Conservation (phyloP, 139 green algal species). For the Edaphochlamys debaryana region DNA sequence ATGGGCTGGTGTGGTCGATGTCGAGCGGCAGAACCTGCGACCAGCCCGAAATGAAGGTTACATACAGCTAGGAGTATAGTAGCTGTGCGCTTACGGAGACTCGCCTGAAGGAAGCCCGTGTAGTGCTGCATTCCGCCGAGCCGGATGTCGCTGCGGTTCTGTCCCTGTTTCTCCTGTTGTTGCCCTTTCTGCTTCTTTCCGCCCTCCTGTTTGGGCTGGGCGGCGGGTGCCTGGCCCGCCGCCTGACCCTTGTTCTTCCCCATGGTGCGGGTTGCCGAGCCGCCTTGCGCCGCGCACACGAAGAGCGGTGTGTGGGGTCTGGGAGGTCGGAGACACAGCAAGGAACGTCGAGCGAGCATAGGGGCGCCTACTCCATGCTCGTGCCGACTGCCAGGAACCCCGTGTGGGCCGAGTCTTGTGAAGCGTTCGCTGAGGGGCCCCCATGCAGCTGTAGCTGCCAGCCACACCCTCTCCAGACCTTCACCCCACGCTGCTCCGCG, state of each 20-base stretch:
- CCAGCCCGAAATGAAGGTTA: too few species aligned
- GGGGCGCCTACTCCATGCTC: too few species aligned
- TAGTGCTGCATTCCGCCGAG: conserved; percentile 29
- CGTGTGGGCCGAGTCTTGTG: too few species aligned
- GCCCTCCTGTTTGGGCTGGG: conserved; percentile 19
- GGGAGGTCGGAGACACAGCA: neutral
- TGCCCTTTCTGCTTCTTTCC: conserved; percentile 4
- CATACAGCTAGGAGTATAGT: too few species aligned
- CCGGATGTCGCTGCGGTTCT: neutral
- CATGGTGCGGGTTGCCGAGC: neutral
- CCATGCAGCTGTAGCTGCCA: too few species aligned
- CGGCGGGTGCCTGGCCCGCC: too few species aligned
- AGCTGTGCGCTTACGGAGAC: neutral
- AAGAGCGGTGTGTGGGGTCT: too few species aligned
- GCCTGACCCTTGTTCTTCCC: neutral
- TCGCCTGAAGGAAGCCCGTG: conserved; percentile 16
- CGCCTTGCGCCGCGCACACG: too few species aligned
- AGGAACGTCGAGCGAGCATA: neutral
- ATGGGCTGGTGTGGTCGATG: conserved; percentile 77
- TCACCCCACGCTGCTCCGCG: too few species aligned
- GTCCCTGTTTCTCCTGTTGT: conserved; percentile 3
- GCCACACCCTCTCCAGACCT: too few species aligned
- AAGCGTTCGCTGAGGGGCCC: too few species aligned
- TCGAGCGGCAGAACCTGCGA: conserved; percentile 62
- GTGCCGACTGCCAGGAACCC: too few species aligned